Percentiles rank a stretch among this genome's conserved stretches.
Conservation (phyloP, 2,329 filamentous ascomycete genomes). For the Trichoderma hamatum region DNA sequence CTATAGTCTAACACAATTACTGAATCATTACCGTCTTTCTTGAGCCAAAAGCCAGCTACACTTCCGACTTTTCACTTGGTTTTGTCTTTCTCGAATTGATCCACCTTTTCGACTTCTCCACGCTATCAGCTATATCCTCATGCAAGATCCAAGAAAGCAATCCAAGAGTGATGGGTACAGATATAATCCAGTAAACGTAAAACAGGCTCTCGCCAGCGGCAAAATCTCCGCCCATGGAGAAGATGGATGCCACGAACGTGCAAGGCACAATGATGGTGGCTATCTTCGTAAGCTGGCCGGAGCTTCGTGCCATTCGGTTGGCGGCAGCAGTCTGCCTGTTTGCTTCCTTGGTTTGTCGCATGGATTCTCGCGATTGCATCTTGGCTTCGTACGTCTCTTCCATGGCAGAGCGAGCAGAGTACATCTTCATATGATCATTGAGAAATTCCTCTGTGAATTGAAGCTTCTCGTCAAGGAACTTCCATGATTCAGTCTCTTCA, state of each 20-base stretch:
- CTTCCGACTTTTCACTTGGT: neutral
- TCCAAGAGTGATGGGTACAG: neutral
- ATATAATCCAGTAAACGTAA: neutral
- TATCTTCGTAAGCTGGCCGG: neutral
- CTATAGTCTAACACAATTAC: neutral
- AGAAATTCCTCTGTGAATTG: neutral
- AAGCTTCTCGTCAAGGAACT: neutral
- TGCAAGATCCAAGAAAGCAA: neutral
- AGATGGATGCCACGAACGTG: neutral
- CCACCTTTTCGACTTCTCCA: neutral
- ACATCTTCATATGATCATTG: neutral
- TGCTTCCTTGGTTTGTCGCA: neutral
- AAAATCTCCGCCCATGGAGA: neutral
- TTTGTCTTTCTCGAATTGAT: neutral
- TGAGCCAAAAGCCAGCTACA: neutral
- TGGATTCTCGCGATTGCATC: neutral
- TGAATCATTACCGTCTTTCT: neutral
- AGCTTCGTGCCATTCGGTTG: neutral
- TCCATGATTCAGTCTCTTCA: neutral
- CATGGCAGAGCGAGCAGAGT: neutral
- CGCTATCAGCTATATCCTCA: neutral
- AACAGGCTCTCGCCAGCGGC: neutral
- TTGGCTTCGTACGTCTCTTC: neutral
- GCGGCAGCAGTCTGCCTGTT: neutral
- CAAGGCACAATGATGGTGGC: neutral